A percentile compares a stretch with the other conserved stretches of the same genome.
Conservation (phyloP, 1,139 yeast species). For the Suhomyces kunorum region DNA sequence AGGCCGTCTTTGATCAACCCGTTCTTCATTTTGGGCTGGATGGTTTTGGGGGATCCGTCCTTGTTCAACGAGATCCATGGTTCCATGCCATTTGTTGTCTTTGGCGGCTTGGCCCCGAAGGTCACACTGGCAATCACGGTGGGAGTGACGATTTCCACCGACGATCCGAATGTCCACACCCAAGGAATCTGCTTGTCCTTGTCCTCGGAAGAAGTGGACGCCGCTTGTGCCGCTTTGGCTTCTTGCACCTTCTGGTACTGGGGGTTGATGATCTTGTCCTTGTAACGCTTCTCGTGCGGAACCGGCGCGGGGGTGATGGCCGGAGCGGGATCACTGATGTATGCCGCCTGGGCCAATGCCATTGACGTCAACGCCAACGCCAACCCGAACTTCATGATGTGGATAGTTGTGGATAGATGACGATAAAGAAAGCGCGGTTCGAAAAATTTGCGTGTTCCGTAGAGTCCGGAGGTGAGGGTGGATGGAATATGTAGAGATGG, state of each 20-base stretch:
- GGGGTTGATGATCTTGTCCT: conserved; percentile 43
- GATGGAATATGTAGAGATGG: background rate
- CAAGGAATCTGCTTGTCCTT: conserved; percentile 55
- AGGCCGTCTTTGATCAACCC: conserved; percentile 65
- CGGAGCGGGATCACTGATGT: conserved; percentile 3
- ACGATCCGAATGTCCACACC: conserved; percentile 64
- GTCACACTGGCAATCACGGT: conserved; percentile 82
- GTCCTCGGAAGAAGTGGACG: conserved; percentile 13
- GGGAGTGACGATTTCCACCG: conserved; percentile 71
- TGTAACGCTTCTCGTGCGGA: conserved; percentile 32
- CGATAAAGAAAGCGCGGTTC: too few relatives aligned
- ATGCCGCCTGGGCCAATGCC: conserved; percentile 7
- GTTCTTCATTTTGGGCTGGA: conserved; percentile 69
- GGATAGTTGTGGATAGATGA: conserved; percentile 2
- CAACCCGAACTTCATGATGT: conserved; percentile 12
- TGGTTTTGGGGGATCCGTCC: conserved; percentile 79
- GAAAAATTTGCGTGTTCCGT: conserved; percentile 10
- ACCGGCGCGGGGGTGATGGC: conserved; percentile 6
- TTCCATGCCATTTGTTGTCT: conserved; percentile 64
- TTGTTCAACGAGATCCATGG: conserved; percentile 83
- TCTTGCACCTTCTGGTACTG: conserved; percentile 39
- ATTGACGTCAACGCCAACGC: conserved; percentile 9
- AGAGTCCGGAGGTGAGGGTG: background rate
- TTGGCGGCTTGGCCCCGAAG: conserved; percentile 70
- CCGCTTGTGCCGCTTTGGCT: conserved; percentile 8